A percentile compares a stretch with the other conserved stretches of the same genome.
Conservation (phyloP, 192 early-diverging fungal genomes). For the Linderina pennispora region DNA sequence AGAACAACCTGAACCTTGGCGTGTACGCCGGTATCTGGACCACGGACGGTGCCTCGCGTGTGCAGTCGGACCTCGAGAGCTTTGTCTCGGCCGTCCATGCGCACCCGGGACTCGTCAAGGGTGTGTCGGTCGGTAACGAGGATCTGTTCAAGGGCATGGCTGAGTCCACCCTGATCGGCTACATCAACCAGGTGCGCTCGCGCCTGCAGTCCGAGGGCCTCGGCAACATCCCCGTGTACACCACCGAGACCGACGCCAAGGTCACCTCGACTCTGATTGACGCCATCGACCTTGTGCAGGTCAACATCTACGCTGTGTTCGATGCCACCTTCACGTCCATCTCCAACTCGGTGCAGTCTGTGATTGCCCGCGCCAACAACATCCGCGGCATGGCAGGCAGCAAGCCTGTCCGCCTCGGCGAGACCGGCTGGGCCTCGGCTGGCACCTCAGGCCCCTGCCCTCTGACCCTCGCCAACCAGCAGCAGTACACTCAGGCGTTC, state of each 20-base stretch:
- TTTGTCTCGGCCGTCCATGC: conserved; percentile 33
- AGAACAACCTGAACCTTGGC: conserved; percentile 15
- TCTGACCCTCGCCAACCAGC: conserved; percentile 23
- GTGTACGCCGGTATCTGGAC: conserved; percentile 44
- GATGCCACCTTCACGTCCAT: conserved; percentile 21
- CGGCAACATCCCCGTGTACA: conserved; percentile 35
- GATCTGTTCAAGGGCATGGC: conserved; percentile 33
- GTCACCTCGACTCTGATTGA: conserved; percentile 25
- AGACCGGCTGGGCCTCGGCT: conserved; percentile 38
- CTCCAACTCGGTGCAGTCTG: conserved; percentile 24
- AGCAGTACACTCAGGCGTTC: conserved; percentile 24
- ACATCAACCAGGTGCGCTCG: conserved; percentile 37
- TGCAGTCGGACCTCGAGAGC: conserved; percentile 30
- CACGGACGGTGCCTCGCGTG: conserved; percentile 16
- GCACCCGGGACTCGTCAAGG: conserved; percentile 24
- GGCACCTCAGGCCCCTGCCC: conserved; percentile 34
- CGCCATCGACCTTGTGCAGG: conserved; percentile 32
- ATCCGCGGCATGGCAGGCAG: conserved; percentile 23
- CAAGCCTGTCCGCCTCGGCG: conserved; percentile 32
- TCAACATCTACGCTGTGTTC: conserved; percentile 45
- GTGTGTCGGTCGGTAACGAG: conserved; percentile 43
- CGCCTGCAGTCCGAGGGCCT: conserved; percentile 37
- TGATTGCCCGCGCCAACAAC: conserved; percentile 30
- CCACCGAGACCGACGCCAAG: conserved; percentile 33
- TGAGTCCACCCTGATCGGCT: conserved; percentile 29